These are phyloP conservation scores for Arthroderma sp. DNA, from an alignment of 2,329 filamentous ascomycete genomes.

Conservation along the genomic window DNA sequence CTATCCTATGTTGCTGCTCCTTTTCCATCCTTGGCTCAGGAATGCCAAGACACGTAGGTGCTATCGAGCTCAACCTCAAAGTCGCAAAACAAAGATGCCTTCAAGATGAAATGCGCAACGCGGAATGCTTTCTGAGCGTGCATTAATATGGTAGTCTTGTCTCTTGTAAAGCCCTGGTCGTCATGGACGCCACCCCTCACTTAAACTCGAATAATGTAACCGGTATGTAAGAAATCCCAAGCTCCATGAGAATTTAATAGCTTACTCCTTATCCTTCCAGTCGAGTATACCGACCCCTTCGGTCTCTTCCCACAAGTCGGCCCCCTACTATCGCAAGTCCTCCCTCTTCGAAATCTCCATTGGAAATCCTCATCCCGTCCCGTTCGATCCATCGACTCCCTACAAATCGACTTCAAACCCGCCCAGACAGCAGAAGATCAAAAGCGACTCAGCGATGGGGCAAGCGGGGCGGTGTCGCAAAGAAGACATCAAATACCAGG, in stretches of 20 bases:
- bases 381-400: conserved; percentile 79
- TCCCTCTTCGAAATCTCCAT: conserved; percentile 83
- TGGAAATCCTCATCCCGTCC: conserved; percentile 94
- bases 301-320: conserved; percentile 74
- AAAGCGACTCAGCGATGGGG: conserved; percentile 27
- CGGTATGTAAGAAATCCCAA: conserved; percentile 37
- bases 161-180: conserved; percentile 19
- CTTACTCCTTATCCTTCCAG: conserved; percentile 34
- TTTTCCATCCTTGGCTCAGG: no score
- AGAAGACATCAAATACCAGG: conserved; percentile 92
- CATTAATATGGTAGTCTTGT: not conserved
- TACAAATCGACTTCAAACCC: conserved; percentile 78
- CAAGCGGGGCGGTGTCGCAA: conserved; percentile 27
- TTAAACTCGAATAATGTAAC: conserved; percentile 62
- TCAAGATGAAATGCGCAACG: not conserved
- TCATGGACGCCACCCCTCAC: conserved; percentile 32
- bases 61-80: not conserved
- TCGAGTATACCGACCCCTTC: conserved; percentile 93
- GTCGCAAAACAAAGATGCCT: not conserved
- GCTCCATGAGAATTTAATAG: conserved; percentile 4
- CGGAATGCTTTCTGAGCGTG: not conserved
- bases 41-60: not conserved
- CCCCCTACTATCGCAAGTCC: conserved; percentile 60
- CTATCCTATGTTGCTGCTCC: not conserved
- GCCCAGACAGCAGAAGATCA: conserved; percentile 36